Evolutionary conservation across 2,329 filamentous ascomycete species (phyloP).

Genomic region (Ceratocystiopsis brevicomis): DNA sequence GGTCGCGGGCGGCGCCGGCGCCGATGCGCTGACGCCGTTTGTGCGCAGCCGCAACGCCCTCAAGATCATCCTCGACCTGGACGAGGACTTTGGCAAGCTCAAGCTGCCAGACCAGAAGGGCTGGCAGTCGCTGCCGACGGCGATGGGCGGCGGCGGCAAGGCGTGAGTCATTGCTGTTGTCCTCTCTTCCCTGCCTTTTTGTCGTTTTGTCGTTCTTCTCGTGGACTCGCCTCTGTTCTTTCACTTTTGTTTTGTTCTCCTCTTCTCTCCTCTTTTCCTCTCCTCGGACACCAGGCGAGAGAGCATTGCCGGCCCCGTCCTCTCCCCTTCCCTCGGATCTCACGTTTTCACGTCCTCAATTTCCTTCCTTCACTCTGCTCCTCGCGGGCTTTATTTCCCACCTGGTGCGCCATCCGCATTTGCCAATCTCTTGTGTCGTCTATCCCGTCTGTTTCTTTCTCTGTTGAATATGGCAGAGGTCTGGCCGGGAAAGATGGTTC

Average conservation of each 20-base stretch:
- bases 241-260: background rate
- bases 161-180: background rate
- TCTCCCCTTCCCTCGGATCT: too few relatives aligned
- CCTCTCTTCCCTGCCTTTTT: background rate
- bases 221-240: background rate
- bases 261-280: background rate
- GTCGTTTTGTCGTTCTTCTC: background rate
- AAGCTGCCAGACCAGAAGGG: slow-evolving; percentile 35
- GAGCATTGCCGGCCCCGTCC: too few relatives aligned
- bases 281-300: too few relatives aligned
- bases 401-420: too few relatives aligned
- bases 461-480: too few relatives aligned
- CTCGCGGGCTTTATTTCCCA: too few relatives aligned
- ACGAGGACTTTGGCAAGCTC: slow-evolving; percentile 74
- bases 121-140: slow-evolving; percentile 33
- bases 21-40: slow-evolving; percentile 26
- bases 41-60: slow-evolving; percentile 66
- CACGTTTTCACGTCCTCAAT: too few relatives aligned
- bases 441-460: too few relatives aligned
- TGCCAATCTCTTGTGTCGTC: too few relatives aligned
- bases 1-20: background rate
- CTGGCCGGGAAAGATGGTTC: too few relatives aligned
- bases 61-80: slow-evolving; percentile 87
- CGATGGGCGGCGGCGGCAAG: slow-evolving; percentile 23
- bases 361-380: too few relatives aligned